Conservation (phyloP, 805 yeast genomes). For the Sugiyamaella boreocaroliniensis region DNA sequence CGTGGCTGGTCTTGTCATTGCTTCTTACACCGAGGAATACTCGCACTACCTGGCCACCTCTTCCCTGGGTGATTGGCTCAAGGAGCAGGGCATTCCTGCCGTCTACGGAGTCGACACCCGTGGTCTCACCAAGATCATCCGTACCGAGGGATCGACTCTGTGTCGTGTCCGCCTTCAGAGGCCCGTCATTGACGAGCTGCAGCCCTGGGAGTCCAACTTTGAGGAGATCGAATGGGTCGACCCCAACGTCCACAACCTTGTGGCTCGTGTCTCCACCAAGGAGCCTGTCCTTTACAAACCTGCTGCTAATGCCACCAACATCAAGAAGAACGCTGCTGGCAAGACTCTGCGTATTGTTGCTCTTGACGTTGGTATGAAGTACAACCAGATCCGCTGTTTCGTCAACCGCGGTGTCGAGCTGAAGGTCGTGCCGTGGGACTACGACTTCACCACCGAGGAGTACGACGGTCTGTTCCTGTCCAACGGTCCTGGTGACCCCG, state of each 20-base stretch:
- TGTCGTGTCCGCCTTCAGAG: conserved; percentile 66
- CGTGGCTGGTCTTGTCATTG: conserved; percentile 93
- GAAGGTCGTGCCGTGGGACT: conserved; percentile 92
- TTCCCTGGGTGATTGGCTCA: conserved; percentile 88
- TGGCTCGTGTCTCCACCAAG: conserved; percentile 78
- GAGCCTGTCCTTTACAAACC: conserved; percentile 76
- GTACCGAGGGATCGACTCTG: conserved; percentile 86
- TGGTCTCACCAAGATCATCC: conserved; percentile 83
- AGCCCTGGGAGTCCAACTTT: conserved; percentile 56
- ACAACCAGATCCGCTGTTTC: conserved; percentile 94
- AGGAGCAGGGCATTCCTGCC: conserved; percentile 88
- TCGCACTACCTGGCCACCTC: conserved; percentile 91
- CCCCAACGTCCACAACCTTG: conserved; percentile 87
- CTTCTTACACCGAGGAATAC: conserved; percentile 93
- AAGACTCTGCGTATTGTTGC: conserved; percentile 77
- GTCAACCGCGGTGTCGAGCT: conserved; percentile 94
- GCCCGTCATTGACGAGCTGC: conserved; percentile 31
- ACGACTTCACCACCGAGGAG: conserved; percentile 70
- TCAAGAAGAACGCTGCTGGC: conserved; percentile 58
- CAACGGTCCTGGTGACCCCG: conserved; percentile 99
- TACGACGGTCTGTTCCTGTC: conserved; percentile 95
- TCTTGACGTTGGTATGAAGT: conserved; percentile 96
- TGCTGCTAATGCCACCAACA: conserved; percentile 39
- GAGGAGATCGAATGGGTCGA: conserved; percentile 84
- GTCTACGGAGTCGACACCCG: conserved; percentile 97